Conservation (phyloP, 2,329 filamentous ascomycete species). For the Calonectria henricotiae region DNA sequence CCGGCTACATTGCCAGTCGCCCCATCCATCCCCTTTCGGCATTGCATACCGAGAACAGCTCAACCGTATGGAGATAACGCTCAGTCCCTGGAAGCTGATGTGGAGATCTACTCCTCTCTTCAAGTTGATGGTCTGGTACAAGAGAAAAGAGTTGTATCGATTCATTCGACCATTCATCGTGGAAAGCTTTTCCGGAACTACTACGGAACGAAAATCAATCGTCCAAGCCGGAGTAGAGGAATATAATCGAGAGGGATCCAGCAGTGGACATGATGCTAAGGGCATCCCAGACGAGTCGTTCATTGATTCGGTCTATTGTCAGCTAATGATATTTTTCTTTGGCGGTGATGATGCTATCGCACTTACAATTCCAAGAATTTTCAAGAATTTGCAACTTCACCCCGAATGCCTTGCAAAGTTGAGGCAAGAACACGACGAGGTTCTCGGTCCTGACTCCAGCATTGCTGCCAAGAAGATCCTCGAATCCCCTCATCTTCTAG, state of each 20-base stretch:
- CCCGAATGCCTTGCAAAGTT: not conserved
- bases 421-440: not conserved
- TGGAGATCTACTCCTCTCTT: not conserved
- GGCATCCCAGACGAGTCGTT: not conserved
- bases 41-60: slow-evolving; percentile 1
- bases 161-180: not conserved
- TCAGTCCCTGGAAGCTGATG: not conserved
- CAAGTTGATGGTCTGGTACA: not conserved
- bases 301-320: slow-evolving; percentile 1
- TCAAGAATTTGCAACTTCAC: not conserved
- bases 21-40: not conserved
- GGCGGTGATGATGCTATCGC: not conserved
- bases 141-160: not conserved
- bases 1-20: not conserved
- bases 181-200: not conserved
- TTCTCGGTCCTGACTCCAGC: not conserved
- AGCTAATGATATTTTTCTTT: not conserved
- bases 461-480: not conserved
- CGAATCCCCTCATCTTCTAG: not conserved
- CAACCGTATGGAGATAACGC: not conserved
- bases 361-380: not conserved
- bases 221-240: not conserved
- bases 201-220: not conserved
- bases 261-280: not conserved
- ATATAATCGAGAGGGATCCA: not conserved